phyloP scores from a whole-genome alignment of 257 asterid species.

The Jacaranda copaia region DNA sequence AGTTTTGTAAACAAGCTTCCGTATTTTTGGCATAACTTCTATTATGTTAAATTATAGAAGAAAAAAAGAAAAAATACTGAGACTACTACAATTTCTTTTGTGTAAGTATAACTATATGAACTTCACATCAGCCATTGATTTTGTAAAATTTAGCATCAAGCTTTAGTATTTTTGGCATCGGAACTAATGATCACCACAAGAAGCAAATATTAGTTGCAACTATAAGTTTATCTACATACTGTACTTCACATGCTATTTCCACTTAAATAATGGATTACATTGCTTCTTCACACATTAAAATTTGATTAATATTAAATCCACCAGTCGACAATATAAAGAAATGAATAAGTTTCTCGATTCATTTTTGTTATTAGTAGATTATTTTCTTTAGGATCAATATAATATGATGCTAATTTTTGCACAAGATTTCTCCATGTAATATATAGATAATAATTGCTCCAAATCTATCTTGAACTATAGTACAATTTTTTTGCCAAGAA shows the following conservation, averaged over 20 bases:
- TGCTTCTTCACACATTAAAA: conserved; percentile 1
- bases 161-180: neutral
- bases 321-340: neutral
- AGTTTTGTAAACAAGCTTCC: too few species aligned
- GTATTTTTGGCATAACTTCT: too few species aligned
- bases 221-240: neutral
- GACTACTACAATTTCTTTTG: too few species aligned
- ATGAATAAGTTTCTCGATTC: neutral
- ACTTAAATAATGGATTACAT: conserved; percentile 4
- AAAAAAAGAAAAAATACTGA: too few species aligned
- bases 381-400: neutral
- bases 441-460: conserved; percentile 9
- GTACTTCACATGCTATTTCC: neutral
- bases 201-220: conserved; percentile 1
- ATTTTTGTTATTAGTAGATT: neutral
- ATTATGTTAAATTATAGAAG: too few species aligned
- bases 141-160: neutral
- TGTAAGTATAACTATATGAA: too few species aligned
- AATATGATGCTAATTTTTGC: conserved; percentile 3
- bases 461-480: too few species aligned
- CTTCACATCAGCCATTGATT: too few species aligned
- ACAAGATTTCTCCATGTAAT: neutral
- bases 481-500: too few species aligned
- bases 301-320: neutral
- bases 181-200: neutral